Conservation (phyloP, 192 early-diverging fungal species). For the Podochytrium sp. region DNA sequence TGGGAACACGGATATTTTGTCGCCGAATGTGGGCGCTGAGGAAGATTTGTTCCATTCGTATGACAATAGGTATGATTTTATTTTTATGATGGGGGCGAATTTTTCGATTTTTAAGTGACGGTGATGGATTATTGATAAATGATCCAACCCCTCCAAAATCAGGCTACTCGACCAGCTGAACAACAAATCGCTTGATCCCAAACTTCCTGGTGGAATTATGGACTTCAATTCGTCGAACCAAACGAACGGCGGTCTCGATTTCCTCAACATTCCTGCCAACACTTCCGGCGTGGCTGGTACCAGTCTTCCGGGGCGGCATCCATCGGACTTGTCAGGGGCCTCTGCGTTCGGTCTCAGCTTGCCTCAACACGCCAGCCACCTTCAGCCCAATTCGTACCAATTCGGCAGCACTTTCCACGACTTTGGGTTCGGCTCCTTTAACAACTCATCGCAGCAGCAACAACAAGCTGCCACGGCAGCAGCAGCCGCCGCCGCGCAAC, state of each 20-base stretch:
- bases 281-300: neutral
- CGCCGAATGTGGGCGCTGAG: neutral
- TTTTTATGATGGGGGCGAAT: too few relatives aligned
- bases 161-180: neutral
- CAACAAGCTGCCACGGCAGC: neutral
- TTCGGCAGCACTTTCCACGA: constrained; percentile 9
- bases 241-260: neutral
- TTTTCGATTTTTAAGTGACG: too few relatives aligned
- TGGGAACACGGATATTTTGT: constrained; percentile 23
- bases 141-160: too few relatives aligned
- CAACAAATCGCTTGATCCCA: neutral
- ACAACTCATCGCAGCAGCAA: too few relatives aligned
- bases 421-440: neutral
- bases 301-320: neutral
- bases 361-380: constrained; percentile 7
- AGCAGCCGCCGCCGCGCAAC: neutral
- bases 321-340: neutral
- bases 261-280: constrained; percentile 4
- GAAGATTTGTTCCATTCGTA: constrained; percentile 26
- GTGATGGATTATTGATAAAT: too few relatives aligned
- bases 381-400: constrained; percentile 5
- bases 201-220: too few relatives aligned
- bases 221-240: neutral
- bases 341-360: neutral
- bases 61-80: neutral